Conservation (phyloP, 2,329 filamentous ascomycete species). For the Ophiostoma ulmi region DNA sequence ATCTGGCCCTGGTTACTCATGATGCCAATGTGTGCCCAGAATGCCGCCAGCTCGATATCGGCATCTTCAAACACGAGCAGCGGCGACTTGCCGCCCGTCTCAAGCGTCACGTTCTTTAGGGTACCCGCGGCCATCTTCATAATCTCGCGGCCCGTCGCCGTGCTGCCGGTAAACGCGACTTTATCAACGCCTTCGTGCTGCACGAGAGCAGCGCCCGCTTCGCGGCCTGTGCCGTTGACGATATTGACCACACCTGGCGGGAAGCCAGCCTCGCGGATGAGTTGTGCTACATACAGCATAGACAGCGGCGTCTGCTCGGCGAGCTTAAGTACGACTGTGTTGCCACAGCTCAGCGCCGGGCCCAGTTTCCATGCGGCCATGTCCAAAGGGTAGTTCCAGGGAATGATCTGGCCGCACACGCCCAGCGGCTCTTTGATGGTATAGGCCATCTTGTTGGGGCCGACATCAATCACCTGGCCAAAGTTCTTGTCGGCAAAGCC, state of each 20-base stretch:
- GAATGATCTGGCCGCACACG: constrained; percentile 69
- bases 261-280: constrained; percentile 67
- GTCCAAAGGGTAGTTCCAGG: constrained; percentile 67
- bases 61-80: constrained; percentile 56
- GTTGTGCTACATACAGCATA: constrained; percentile 55
- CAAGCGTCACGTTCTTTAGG: constrained; percentile 55
- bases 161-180: constrained; percentile 69
- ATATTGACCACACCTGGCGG: constrained; percentile 70
- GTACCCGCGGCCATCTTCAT: constrained; percentile 61
- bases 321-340: constrained; percentile 57
- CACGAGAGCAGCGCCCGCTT: constrained; percentile 61
- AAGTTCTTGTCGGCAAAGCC: constrained; percentile 77
- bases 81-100: constrained; percentile 57
- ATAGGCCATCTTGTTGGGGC: constrained; percentile 66
- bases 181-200: constrained; percentile 63
- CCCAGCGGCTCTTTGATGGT: constrained; percentile 71
- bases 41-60: constrained; percentile 58
- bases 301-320: constrained; percentile 59
- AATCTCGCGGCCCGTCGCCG: constrained; percentile 59
- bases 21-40: constrained; percentile 42
- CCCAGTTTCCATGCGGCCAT: constrained; percentile 72
- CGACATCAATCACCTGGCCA: constrained; percentile 70
- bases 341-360: constrained; percentile 58
- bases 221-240: constrained; percentile 60
- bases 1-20: constrained; percentile 58